Base-by-base conservation (phyloP, 2,329 filamentous ascomycete species). In the Curvularia hawaiiensis region DNA sequence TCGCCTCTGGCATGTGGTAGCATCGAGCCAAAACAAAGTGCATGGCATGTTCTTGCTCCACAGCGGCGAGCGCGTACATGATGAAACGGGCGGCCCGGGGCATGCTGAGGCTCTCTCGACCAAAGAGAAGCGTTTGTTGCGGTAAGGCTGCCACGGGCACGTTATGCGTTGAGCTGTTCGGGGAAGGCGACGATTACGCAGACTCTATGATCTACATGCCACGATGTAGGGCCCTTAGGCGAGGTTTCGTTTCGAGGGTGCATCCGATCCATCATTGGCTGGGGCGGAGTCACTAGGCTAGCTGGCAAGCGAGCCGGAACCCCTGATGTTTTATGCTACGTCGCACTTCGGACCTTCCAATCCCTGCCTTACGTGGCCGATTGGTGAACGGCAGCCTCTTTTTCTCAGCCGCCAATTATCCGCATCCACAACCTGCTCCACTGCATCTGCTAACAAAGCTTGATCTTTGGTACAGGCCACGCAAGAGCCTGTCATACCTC, bases 1-100 rank as follows among this genome's bases (percentile, higher is more conserved):
- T 8, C 28, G 28, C 28, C 28, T 30, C 28, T 30, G 28, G 28
- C 28, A 30, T 30, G 28, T 30, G 28, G 28, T 30, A 30, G 28
- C 28, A 30, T 30, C 5, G 28, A 30, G 28, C 28, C 28, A 30
- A 67, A 69, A 72, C 69, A 69, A 56, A 49, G 59, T 58, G 33
- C 61, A 63, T 62, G 58, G 60, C 5, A 56, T 48, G 50, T 64
- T 48, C 50, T 54, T 52, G 66, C 45, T 63, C 70, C 68, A 68
- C 69, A 52, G 55, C 38, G 63, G 64, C 61, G 60, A 71, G 69
- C 70, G 71, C 65, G 66, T 67, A 71, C 41, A 50, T 60, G 14
- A 60, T 73, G 70, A 74, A 73, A 75, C 73, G 56, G 41, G 60
- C 47, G 22, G 63, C 52, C 59, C 58, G 67, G 22, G 68, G 62